These are phyloP conservation scores for Allium cepa DNA, from an alignment of 106 monocot genomes.

Conservation along the genomic window DNA sequence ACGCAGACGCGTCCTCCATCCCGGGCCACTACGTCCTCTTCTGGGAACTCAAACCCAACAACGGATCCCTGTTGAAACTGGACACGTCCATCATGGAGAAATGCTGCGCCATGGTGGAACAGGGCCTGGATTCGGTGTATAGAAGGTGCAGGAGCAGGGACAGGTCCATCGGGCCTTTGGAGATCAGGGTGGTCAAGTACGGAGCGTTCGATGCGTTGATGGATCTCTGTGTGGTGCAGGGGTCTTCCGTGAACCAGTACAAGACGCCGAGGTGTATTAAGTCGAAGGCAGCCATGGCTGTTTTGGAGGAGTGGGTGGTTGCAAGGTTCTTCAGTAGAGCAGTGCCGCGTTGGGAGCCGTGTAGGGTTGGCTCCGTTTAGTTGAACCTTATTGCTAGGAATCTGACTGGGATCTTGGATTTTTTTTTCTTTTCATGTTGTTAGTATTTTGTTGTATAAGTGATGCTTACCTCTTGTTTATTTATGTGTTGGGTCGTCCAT, in stretches of 20 bases:
- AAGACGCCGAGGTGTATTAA: constrained; percentile 48
- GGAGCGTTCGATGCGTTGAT: constrained; percentile 42
- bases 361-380: background rate
- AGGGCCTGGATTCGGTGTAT: constrained; percentile 37
- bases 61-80: background rate
- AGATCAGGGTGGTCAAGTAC: constrained; percentile 35
- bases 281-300: constrained; percentile 10
- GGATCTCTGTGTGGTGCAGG: constrained; percentile 36
- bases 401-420: background rate
- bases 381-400: background rate
- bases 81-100: background rate
- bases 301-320: constrained; percentile 30
- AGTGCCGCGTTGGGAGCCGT: constrained; percentile 25
- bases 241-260: constrained; percentile 50
- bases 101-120: constrained; percentile 33
- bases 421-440: background rate
- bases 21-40: constrained; percentile 46
- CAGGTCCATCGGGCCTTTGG: constrained; percentile 37
- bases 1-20: constrained; percentile 37
- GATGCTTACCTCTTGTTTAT: no score
- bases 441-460: background rate
- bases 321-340: constrained; percentile 27
- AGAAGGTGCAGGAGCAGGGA: constrained; percentile 28
- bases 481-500: no score
- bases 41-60: constrained; percentile 30